Base-by-base conservation (phyloP, 805 yeast genomes). In the Kodamaea jinghongensis region DNA sequence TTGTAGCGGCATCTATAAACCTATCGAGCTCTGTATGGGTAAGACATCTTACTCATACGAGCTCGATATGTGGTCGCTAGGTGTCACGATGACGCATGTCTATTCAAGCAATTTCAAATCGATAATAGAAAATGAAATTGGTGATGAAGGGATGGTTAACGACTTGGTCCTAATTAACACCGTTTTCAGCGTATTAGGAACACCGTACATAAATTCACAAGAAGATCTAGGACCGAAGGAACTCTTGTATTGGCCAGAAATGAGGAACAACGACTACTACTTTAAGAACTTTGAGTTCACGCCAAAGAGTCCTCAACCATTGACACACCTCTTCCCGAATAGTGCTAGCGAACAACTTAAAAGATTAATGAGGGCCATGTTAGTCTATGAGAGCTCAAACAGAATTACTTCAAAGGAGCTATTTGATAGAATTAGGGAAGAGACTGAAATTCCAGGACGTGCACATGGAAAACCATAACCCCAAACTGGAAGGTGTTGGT, bases 31-130 rank as follows among this genome's bases (percentile, higher is more conserved):
- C 34, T 63, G 86, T 30, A 72, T 84, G 36, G 85, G 86, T 0
- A 60, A 75, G n/a, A 45, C 65, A 1, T 65, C 69, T 43, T 86
- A 86, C 52, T 61, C 72, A 2, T 56, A 53, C 27, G 77, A 70
- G 28, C 65, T 86, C 6, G 95, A 86, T 50, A 65, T 84, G 11
- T 86, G 95, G 95, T 65, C 85, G 1, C 55, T 77, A 13, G 95
- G 87, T 0, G 73, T 87, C 8, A 51, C 85, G 2, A 49, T 81
- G 35, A 76, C 81, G n/a, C 56, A 73, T 32, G 47, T 87, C 22
- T 72, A 73, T 46, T 64, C 71, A 15, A 22, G 31, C 4, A 39
- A 50, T 22, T 61, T 66, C 12, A 43, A 45, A 7, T 60, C 68
- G 7, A 49, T 51, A n/a, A 61, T 78, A 22, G 47, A 44, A 11